Conservation (phyloP, 768 basidiomycete genomes). For the Suillus luteus region DNA sequence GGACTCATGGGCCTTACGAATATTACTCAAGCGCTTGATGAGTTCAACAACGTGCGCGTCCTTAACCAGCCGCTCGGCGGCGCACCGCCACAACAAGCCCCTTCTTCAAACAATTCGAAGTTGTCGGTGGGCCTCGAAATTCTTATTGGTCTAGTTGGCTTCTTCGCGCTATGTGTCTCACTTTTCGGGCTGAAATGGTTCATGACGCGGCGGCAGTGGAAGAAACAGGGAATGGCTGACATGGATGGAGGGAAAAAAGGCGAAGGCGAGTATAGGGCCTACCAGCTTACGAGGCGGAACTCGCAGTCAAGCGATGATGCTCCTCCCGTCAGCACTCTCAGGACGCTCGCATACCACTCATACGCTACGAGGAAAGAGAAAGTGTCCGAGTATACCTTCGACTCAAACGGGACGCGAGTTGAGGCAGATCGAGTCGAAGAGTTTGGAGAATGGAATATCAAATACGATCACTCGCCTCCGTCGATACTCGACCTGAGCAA, state of each 20-base stretch:
- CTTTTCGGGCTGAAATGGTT: constrained; percentile 61
- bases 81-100: constrained; percentile 16
- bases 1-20: constrained; percentile 69
- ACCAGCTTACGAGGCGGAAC: constrained; percentile 37
- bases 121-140: constrained; percentile 64
- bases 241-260: constrained; percentile 18
- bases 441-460: constrained; percentile 16
- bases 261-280: constrained; percentile 25
- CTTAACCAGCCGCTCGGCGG: constrained; percentile 56
- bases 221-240: constrained; percentile 20
- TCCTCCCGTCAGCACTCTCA: constrained; percentile 42
- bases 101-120: constrained; percentile 30
- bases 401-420: constrained; percentile 33
- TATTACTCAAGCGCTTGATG: constrained; percentile 56
- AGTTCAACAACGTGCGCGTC: constrained; percentile 72
- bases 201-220: constrained; percentile 41
- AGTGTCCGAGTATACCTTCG: constrained; percentile 36
- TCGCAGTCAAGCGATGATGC: constrained; percentile 29
- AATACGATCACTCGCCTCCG: constrained; percentile 4
- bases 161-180: constrained; percentile 55
- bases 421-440: constrained; percentile 15
- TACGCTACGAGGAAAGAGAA: constrained; percentile 40
- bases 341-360: constrained; percentile 40
- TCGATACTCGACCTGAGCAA: constrained; percentile 18
- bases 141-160: constrained; percentile 57